Conservation (phyloP, 768 basidiomycete species). For the Coprinopsis cinerea region DNA sequence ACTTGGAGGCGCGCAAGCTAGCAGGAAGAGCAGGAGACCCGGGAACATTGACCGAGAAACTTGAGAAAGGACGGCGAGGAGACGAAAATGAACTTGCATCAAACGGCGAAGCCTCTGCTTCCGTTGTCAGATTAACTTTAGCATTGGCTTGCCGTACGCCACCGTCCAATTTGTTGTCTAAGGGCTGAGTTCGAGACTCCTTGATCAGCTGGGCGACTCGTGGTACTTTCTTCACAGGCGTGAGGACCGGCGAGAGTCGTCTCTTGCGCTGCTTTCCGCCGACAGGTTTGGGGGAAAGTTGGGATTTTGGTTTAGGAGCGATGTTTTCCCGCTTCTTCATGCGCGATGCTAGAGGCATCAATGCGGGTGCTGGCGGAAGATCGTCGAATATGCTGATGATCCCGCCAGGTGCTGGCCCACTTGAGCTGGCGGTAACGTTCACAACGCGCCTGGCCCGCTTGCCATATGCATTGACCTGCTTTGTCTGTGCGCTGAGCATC, state of each 20-base stretch:
- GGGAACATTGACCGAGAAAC: conserved; percentile 25
- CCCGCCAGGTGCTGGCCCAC: conserved; percentile 20
- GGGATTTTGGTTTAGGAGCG: conserved; percentile 4
- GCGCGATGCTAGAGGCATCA: conserved; percentile 11
- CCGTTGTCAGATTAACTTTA: no score
- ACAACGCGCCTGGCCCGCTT: conserved; percentile 59
- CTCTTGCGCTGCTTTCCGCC: conserved; percentile 34
- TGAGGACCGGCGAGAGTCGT: conserved; percentile 28
- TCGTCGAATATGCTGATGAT: conserved; percentile 39
- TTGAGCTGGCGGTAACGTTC: conserved; percentile 23
- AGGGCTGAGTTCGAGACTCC: conserved; percentile 2
- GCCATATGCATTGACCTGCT: conserved; percentile 62
- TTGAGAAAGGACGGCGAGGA: conserved; percentile 26
- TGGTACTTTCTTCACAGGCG: conserved; percentile 27
- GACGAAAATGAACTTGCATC: conserved; percentile 18
- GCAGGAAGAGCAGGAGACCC: conserved; percentile 31
- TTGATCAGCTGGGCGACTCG: conserved; percentile 28
- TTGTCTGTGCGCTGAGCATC: conserved; percentile 60
- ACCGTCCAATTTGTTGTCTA: background rate
- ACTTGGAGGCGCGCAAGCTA: conserved; percentile 19
- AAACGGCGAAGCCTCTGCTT: no score
- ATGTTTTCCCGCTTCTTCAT: conserved; percentile 16
- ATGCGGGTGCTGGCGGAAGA: conserved; percentile 32
- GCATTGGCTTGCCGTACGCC: conserved; percentile 14
- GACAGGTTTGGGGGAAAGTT: conserved; percentile 6